A percentile compares a stretch with the other conserved stretches of the same genome.
phyloP scores from a whole-genome alignment of 2,329 filamentous ascomycete species.

The Neofusicoccum laricinum region DNA sequence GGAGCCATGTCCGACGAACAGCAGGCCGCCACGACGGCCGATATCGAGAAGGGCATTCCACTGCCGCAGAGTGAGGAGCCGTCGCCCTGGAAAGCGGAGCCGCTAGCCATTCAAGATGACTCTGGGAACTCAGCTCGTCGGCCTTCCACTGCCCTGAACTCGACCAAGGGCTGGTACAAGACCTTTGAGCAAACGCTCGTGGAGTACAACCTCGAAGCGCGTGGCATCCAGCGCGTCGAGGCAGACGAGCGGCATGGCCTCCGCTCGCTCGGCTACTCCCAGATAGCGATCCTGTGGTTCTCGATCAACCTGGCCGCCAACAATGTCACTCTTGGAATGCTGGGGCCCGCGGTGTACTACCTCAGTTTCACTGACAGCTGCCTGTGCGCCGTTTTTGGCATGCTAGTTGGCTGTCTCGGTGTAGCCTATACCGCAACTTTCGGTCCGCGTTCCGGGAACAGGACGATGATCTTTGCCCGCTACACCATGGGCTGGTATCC shows the following conservation, averaged over 20 bases:
- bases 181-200: constrained; percentile 42
- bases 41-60: constrained; percentile 8
- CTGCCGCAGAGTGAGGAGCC: neutral
- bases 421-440: constrained; percentile 62
- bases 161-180: constrained; percentile 14
- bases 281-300: constrained; percentile 59
- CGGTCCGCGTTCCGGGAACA: constrained; percentile 59
- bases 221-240: constrained; percentile 59
- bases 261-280: constrained; percentile 52
- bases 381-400: constrained; percentile 57
- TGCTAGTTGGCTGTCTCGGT: constrained; percentile 52
- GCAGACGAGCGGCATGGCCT: constrained; percentile 54
- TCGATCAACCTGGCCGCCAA: constrained; percentile 62
- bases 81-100: constrained; percentile 22
- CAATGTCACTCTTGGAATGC: constrained; percentile 63
- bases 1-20: constrained; percentile 28
- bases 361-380: constrained; percentile 58
- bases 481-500: constrained; percentile 67
- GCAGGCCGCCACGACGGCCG: constrained; percentile 3
- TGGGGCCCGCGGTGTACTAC: constrained; percentile 58
- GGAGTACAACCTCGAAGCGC: constrained; percentile 56
- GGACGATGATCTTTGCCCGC: constrained; percentile 60
- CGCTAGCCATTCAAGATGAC: constrained; percentile 12
- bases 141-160: neutral
- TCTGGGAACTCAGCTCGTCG: neutral